These are phyloP conservation scores for Bathelium albidoporum DNA, from an alignment of 495 filamentous ascomycete genomes.

Conservation along the genomic window DNA sequence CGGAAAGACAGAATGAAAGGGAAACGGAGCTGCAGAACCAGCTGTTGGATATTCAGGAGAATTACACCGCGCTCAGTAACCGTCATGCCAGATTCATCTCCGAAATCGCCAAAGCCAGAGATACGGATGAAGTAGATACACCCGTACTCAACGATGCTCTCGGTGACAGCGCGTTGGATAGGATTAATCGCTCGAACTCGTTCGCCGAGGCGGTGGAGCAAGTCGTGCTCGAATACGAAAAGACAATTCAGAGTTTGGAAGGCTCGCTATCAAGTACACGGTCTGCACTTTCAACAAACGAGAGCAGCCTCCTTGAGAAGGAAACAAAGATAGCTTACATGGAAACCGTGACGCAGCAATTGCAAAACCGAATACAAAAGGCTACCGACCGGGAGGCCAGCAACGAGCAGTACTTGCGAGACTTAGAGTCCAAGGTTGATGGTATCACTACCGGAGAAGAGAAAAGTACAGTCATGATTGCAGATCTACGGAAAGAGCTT, in stretches of 20 bases:
- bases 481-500: conserved; percentile 86
- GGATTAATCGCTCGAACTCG: conserved; percentile 84
- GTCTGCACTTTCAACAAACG: conserved; percentile 67
- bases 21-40: conserved; percentile 92
- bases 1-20: conserved; percentile 69
- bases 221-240: conserved; percentile 95
- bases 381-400: conserved; percentile 77
- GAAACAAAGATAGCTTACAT: conserved; percentile 86
- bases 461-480: conserved; percentile 72
- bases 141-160: conserved; percentile 43
- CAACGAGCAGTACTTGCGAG: conserved; percentile 84
- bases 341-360: conserved; percentile 82
- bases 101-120: conserved; percentile 77
- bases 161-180: conserved; percentile 73
- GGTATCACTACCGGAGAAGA: conserved; percentile 87
- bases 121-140: conserved; percentile 46
- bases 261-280: conserved; percentile 84
- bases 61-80: conserved; percentile 80
- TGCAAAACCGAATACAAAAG: conserved; percentile 81
- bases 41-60: conserved; percentile 85
- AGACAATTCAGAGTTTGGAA: conserved; percentile 92
- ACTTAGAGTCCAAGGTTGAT: conserved; percentile 80
- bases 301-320: conserved; percentile 79
- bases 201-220: conserved; percentile 93
- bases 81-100: conserved; percentile 93